Percentiles rank a stretch among this genome's conserved stretches.
phyloP scores from a whole-genome alignment of 2,329 filamentous ascomycete genomes.

The Alternaria conjuncta region DNA sequence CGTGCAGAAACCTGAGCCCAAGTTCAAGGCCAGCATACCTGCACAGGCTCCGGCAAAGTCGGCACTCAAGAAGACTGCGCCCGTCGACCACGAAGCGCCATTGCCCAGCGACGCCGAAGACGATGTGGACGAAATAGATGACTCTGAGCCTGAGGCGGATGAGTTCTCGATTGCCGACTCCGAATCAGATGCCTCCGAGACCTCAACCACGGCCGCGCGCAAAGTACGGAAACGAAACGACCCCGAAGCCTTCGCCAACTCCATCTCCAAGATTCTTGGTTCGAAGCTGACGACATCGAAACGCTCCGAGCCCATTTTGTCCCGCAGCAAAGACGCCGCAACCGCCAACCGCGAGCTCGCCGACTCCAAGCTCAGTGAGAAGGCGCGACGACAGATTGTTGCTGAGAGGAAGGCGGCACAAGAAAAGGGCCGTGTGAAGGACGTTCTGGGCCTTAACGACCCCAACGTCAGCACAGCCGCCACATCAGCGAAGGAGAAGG shows the following conservation, averaged over 20 bases:
- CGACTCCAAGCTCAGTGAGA: conserved; percentile 80
- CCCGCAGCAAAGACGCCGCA: conserved; percentile 77
- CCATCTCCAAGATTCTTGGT: conserved; percentile 88
- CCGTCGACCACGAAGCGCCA: conserved; percentile 37
- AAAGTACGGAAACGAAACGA: conserved; percentile 87
- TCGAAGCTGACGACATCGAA: conserved; percentile 85
- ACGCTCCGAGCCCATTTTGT: conserved; percentile 87
- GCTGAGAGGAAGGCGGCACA: conserved; percentile 79
- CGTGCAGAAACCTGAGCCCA: conserved; percentile 27
- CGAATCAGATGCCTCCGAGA: conserved; percentile 45
- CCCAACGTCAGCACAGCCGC: conserved; percentile 55
- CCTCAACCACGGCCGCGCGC: conserved; percentile 38
- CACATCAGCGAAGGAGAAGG: conserved; percentile 74
- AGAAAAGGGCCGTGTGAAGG: conserved; percentile 87
- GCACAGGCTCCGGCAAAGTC: conserved; percentile 23
- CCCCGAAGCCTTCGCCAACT: conserved; percentile 87
- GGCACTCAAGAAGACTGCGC: conserved; percentile 34
- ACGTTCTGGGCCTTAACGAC: conserved; percentile 75
- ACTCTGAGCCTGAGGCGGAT: conserved; percentile 45
- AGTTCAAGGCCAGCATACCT: conserved; percentile 27
- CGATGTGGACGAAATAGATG: conserved; percentile 6
- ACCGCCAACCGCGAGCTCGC: conserved; percentile 74
- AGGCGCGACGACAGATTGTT: conserved; percentile 78
- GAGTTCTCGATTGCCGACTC: conserved; percentile 43
- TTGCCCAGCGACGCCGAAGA: conserved; percentile 33